Base-by-base conservation (phyloP, 345 rosid species). In the Euclidium syriacum region DNA sequence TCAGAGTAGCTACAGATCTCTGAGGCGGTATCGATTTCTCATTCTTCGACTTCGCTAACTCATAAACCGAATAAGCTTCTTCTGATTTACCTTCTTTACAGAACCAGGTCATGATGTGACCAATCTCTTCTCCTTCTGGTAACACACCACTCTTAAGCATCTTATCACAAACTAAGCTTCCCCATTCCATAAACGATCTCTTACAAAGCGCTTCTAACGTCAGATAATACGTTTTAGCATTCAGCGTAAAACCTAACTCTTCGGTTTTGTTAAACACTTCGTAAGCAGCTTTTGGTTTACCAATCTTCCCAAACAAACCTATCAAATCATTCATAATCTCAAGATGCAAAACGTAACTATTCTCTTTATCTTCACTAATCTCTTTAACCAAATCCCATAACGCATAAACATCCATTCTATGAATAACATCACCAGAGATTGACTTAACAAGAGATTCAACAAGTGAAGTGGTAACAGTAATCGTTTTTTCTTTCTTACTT, bases 341-440 rank as follows among this genome's bases (percentile, higher is more conserved):
- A 22, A 57, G 63, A 75, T 71, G 82, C 72, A 91, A 58, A 39
- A 70, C 63, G 43, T 29, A 44, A 22, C 19, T 68, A 19, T 11
- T 35, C 41, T 61, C 57, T 17, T 73, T 68, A 65, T 73, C 65
- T 59, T 66, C 80, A 27, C 82, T 82, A 59, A 80, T 77, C 62
- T 82, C 90, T 75, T 64, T 72, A 60, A 91, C 57, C 68, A 85
- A 64, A 76, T 86, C 95, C 96, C 96, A 88, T 75, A 91, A 51
- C 19, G 53, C 66, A 53, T 80, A 85, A 1, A 76, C 88, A 59
- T 78, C 81, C 25, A 70, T 73, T 70, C 74, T 78, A 70, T 79
- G 76, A 56, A 58, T 27, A 56, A 58, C 24, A 25, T 78, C 75
- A 10, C 69, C 12, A 49, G 82, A 71, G 5, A 88, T 48, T 2